Evolutionary conservation across 2,329 filamentous ascomycete genomes (phyloP).

Genomic region (Monosporascus sp.): DNA sequence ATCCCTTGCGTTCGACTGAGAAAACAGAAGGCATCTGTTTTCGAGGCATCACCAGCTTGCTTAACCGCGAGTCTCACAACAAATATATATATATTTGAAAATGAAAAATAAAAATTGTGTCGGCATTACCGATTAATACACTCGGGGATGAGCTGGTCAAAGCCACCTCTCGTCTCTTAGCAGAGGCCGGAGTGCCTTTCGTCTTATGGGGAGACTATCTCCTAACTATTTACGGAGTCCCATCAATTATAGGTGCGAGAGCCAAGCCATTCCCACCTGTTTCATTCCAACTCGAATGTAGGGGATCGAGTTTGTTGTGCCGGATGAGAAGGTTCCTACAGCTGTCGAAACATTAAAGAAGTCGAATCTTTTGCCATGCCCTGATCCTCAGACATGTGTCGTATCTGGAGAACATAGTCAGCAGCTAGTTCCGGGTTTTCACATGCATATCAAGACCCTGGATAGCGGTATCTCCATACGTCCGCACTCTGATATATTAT

Average conservation of each 20-base stretch:
- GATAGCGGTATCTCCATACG: not conserved
- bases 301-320: not conserved
- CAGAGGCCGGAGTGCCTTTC: not conserved
- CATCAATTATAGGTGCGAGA: not conserved
- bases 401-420: not conserved
- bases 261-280: not conserved
- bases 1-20: too few relatives aligned
- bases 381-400: not conserved
- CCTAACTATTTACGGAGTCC: not conserved
- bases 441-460: not conserved
- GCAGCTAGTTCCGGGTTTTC: not conserved
- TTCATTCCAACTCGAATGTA: not conserved
- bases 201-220: not conserved
- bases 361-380: not conserved
- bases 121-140: too few relatives aligned
- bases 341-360: not conserved
- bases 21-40: too few relatives aligned
- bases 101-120: too few relatives aligned
- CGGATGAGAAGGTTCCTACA: not conserved
- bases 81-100: too few relatives aligned
- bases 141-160: not conserved
- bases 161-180: not conserved
- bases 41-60: too few relatives aligned
- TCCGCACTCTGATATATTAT: not conserved
- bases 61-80: too few relatives aligned